A percentile compares a stretch with the other conserved stretches of the same genome.
Evolutionary conservation across 352 stramenopile species (phyloP).

Genomic region (Aphanomyces euteiches): DNA sequence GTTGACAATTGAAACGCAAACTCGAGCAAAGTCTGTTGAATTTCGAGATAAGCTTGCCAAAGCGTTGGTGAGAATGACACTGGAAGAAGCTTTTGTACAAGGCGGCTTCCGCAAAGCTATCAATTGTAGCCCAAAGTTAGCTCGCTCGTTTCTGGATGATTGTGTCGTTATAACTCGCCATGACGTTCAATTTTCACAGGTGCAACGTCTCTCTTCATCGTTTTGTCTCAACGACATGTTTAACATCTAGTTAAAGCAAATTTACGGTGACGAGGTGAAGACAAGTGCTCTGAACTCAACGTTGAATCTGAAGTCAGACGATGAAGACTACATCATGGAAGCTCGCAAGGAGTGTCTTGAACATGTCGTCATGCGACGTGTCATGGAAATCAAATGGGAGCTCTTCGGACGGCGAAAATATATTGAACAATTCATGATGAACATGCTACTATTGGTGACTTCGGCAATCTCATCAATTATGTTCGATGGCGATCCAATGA

Average conservation of each 20-base stretch:
- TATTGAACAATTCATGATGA: not conserved
- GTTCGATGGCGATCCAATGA: not conserved
- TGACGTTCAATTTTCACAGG: not conserved
- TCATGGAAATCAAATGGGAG: constrained; percentile 24
- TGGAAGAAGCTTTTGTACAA: constrained; percentile 6
- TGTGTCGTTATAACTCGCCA: constrained; percentile 11
- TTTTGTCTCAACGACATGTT: no score
- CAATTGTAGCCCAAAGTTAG: constrained; percentile 5
- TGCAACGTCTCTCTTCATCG: not conserved
- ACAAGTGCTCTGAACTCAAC: not conserved
- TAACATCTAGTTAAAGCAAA: not conserved
- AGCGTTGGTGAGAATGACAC: not conserved
- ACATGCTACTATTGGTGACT: not conserved
- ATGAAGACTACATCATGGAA: not conserved
- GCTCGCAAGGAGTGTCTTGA: constrained; percentile 12
- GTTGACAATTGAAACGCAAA: not conserved
- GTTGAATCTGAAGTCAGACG: not conserved
- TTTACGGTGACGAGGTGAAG: not conserved
- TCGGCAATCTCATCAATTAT: not conserved
- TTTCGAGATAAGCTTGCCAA: constrained; percentile 6
- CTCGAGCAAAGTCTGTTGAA: not conserved
- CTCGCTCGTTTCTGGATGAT: constrained; percentile 12
- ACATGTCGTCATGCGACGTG: not conserved
- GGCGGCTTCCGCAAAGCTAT: constrained; percentile 20
- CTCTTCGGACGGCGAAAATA: not conserved